Evolutionary conservation across 169 alveolate genomes (phyloP), one percentile per base, ranked within the genome.

Genomic region (Plasmodium coatneyi): DNA sequence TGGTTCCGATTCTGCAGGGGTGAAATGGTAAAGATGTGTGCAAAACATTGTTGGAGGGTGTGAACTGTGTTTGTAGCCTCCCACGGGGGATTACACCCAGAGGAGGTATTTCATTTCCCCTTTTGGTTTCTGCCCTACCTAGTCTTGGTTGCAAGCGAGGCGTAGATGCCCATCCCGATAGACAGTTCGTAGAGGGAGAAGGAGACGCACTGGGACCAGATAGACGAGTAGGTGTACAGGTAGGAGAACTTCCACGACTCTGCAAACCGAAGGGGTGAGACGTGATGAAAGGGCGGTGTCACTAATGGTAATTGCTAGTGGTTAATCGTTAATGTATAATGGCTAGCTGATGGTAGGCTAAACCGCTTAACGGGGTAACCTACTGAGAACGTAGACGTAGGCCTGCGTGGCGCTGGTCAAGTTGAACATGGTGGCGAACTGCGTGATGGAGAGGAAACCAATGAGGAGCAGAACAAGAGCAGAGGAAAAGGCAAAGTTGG

Each of bases 161-260:
- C 72, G 95, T 96, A 96, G 10, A 95, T 93, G 1, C 97, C 97
- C 70, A 91, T 95, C 6, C 97, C 97, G n/a, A 96, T 81, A 14
- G 95, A 92, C 70, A 92, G 84, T 80, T 96, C 97, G 86, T 96
- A 96, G 56, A 96, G 84, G 41, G 97, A 95, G 34, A 94, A 95
- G 49, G 96, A 72, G 5, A 96, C 78, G 22, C 96, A 92, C 80
- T 96, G 97, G 41, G 97, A 91, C 97, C 97, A 96, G 14, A 96
- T 87, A 12, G 96, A 71, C 28, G 96, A 83, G 72, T 93, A 95
- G 52, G 91, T 70, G 82, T 91, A 96, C 46, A 96, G 78, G 30
- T 70, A 54, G n/a, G 92, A 54, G 83, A 80, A 80, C 43, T 95
- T 66, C 96, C 95, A 92, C 28, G 82, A 86, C 52, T 83, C 84